Evolutionary conservation across 805 yeast genomes (phyloP).

Genomic region (Starmerella sp.): DNA sequence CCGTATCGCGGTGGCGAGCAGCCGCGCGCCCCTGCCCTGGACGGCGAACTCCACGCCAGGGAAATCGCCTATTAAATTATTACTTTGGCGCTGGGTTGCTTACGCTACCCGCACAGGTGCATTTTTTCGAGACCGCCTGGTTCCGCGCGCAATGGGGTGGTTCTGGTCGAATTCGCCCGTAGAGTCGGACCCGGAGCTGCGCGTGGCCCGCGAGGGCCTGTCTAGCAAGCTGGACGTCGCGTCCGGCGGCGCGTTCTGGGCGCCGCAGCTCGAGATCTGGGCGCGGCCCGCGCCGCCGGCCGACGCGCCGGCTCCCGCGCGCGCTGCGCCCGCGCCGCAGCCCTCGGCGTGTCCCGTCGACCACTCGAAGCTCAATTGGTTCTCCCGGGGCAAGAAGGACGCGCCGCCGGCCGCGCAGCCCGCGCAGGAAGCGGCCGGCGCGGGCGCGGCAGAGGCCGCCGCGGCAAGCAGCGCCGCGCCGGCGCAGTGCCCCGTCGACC

Average conservation of each 20-base stretch:
- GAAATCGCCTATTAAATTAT: neutral
- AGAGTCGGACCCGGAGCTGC: neutral
- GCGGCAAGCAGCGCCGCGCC: too few species aligned
- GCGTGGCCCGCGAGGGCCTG: neutral
- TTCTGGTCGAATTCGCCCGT: slow-evolving; percentile 56
- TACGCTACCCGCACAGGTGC: neutral
- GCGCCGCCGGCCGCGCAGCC: neutral
- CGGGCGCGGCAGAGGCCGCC: neutral
- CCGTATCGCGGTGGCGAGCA: neutral
- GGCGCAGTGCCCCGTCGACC: slow-evolving; percentile 32
- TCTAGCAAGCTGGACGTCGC: neutral
- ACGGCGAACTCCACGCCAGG: neutral
- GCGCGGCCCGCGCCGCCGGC: neutral
- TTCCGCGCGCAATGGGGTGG: slow-evolving; percentile 56
- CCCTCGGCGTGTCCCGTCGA: slow-evolving; percentile 34
- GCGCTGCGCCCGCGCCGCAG: neutral
- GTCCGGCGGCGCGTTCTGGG: slow-evolving; percentile 15
- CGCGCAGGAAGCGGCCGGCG: neutral
- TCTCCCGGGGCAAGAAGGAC: slow-evolving; percentile 4
- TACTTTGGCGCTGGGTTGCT: neutral
- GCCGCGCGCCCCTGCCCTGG: neutral
- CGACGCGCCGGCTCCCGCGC: neutral
- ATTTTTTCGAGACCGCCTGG: neutral
- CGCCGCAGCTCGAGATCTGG: slow-evolving; percentile 17
- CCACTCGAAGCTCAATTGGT: slow-evolving; percentile 27